Evolutionary conservation across 2,329 filamentous ascomycete genomes (phyloP), one percentile per base, ranked within the genome.

Genomic region (Aspergillus versicolor): DNA sequence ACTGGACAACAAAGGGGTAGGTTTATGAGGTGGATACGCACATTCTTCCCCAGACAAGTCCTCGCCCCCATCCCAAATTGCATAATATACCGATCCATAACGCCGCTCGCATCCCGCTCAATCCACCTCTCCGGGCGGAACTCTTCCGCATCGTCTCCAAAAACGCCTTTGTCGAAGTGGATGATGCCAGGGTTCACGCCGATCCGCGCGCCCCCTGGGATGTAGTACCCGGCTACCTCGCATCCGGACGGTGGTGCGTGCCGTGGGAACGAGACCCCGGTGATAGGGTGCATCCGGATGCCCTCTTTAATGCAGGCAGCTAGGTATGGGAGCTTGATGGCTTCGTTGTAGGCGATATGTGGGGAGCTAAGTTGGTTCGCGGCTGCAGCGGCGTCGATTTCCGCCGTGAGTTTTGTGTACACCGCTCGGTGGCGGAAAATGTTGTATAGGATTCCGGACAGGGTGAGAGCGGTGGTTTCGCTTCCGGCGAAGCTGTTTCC

Each of bases 261-360:
- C 1, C 66, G 65, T 5, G 62, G 63, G 52, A 70, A 57, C n/a
- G 61, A 62, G 17, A 69, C 41, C 2, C 51, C 66, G 21, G 65
- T 61, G 30, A 61, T 63, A 5, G 67, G 66, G 48, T 73, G 76
- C 21, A 82, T 72, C 0, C 82, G 73, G 17, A 83, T 66, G 0
- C 75, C 77, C 61, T 84, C 82, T 49, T 76, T 76, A 40, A 84
- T 75, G 5, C 79, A 77, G 0, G 81, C 81, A 59, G 80, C 76
- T 7, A 84, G 71, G 57, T 82, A 84, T 0, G 75, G 73, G 5
- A 69, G 54, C 9, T 65, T 63, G n/a, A 70, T 63, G 3, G 71
- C 69, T 58, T 75, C 70, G 30, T 53, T 52, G 48, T 58, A 58
- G 1, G 42, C 30, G 3, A 57, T 57, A 9, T 30, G 27, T 59